phyloP scores from a whole-genome alignment of 768 basidiomycete species.

The Trametes villosa region DNA sequence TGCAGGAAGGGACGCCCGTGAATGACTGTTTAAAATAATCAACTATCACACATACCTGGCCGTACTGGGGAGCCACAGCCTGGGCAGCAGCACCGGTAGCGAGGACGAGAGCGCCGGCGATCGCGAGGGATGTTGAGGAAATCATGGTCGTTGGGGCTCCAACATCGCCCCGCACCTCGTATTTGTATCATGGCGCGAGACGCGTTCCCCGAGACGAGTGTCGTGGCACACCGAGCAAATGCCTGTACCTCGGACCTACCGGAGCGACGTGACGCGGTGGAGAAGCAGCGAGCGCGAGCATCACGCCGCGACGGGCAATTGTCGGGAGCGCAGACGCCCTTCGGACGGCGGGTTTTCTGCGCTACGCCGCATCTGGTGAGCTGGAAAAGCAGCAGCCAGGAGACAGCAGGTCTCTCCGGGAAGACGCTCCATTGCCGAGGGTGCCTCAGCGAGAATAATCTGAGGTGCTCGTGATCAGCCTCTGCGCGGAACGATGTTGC shows the following conservation, averaged over 20 bases:
- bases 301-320: constrained; percentile 6
- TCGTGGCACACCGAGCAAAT: constrained; percentile 14
- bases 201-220: background rate
- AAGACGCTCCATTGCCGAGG: background rate
- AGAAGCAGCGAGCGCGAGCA: background rate
- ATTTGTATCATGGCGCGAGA: constrained; percentile 1
- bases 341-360: background rate
- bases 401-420: background rate
- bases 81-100: constrained; percentile 27
- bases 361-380: background rate
- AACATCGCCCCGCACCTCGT: background rate
- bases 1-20: constrained; percentile 21
- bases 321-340: constrained; percentile 1
- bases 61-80: constrained; percentile 30
- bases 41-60: constrained; percentile 25
- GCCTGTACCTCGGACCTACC: constrained; percentile 18
- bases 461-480: no score
- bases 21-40: background rate
- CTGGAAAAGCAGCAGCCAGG: background rate
- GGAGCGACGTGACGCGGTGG: constrained; percentile 2
- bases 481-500: no score
- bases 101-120: constrained; percentile 25
- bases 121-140: constrained; percentile 15
- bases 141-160: constrained; percentile 16
- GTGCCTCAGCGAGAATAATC: no score